Percentiles rank a stretch among this genome's conserved stretches.
phyloP scores from a whole-genome alignment of 257 asterid genomes.

The Ajuga chamaepitys region DNA sequence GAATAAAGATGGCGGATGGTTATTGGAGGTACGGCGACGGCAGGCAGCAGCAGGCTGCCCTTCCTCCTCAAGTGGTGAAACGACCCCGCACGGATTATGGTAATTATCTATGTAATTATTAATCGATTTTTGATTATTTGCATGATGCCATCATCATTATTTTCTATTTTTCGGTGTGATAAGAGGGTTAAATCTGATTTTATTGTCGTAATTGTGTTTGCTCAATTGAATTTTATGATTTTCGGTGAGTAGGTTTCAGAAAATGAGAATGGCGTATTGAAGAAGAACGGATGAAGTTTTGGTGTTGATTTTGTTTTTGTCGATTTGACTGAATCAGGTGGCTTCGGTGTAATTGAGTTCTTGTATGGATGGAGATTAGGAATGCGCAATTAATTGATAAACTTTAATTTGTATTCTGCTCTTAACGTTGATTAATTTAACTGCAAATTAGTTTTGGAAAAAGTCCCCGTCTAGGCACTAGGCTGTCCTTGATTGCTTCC shows the following conservation, averaged over 20 bases:
- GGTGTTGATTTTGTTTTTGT: background rate
- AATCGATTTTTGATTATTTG: background rate
- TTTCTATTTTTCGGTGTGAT: background rate
- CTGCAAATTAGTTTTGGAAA: background rate
- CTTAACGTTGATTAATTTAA: background rate
- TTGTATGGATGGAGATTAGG: background rate
- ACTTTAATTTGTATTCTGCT: background rate
- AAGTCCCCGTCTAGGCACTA: no score
- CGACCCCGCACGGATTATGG: constrained; percentile 77
- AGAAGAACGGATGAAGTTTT: background rate
- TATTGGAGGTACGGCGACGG: constrained; percentile 67
- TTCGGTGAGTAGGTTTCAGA: constrained; percentile 10
- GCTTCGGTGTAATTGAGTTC: background rate
- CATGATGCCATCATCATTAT: background rate
- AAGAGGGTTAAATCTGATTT: constrained; percentile 13
- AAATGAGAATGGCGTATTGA: background rate
- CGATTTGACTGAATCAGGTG: background rate
- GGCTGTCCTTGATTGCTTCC: no score
- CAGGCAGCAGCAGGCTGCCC: constrained; percentile 42
- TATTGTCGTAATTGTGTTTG: background rate
- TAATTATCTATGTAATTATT: background rate
- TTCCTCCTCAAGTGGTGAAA: constrained; percentile 43
- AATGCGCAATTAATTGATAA: background rate
- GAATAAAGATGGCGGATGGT: constrained; percentile 49
- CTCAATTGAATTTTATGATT: background rate